These are phyloP conservation scores for Erythrobasidium yunnanense DNA, from an alignment of 768 basidiomycete species.

Conservation along the genomic window DNA sequence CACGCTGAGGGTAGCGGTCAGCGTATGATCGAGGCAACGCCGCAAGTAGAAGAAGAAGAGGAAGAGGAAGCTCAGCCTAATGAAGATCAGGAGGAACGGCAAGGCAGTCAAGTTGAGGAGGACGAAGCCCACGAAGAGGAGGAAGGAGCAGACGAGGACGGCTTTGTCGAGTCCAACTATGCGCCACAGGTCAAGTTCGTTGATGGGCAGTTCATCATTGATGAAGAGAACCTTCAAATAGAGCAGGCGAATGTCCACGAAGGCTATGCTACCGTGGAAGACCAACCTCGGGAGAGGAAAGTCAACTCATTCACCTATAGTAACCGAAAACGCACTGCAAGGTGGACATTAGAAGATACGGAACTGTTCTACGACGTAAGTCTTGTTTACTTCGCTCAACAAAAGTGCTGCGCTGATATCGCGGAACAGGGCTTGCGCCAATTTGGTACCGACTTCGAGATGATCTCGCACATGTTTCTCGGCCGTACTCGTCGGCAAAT, in stretches of 20 bases:
- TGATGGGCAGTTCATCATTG: constrained; percentile 74
- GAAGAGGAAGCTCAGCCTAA: no score
- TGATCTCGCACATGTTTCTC: constrained; percentile 74
- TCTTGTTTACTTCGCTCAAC: constrained; percentile 19
- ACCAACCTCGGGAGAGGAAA: not conserved
- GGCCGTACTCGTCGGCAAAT: constrained; percentile 78
- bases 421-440: constrained; percentile 67
- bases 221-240: constrained; percentile 71
- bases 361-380: constrained; percentile 74
- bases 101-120: no score
- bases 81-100: no score
- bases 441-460: constrained; percentile 84
- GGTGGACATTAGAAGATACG: constrained; percentile 86
- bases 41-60: no score
- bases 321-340: constrained; percentile 67
- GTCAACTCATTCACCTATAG: constrained; percentile 70
- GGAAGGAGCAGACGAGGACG: constrained; percentile 48
- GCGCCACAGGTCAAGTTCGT: constrained; percentile 80
- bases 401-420: constrained; percentile 16
- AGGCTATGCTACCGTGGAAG: constrained; percentile 3
- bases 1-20: not conserved
- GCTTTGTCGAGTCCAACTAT: constrained; percentile 62
- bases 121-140: constrained; percentile 41
- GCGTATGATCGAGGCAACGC: not conserved
- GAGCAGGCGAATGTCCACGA: constrained; percentile 48